These are phyloP conservation scores for Dryas alaskensis DNA, from an alignment of 306 rosid genomes.

Conservation along the genomic window DNA sequence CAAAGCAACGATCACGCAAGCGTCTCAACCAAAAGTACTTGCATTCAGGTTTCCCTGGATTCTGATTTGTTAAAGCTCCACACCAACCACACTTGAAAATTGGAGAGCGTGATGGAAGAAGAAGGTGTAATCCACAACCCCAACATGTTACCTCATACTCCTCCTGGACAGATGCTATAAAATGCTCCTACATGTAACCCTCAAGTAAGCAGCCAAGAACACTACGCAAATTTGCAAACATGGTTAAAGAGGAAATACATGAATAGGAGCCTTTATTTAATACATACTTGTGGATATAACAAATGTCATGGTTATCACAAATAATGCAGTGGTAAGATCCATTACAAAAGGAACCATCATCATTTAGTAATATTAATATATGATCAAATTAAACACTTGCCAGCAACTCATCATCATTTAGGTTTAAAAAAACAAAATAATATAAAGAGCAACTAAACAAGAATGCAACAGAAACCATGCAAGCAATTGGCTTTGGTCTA, in stretches of 20 bases:
- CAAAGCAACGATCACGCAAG: constrained; percentile 71
- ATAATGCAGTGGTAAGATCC: not conserved
- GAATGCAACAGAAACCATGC: not conserved
- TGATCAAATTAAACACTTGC: no score
- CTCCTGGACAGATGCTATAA: constrained; percentile 43
- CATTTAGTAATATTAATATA: no score
- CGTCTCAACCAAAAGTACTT: constrained; percentile 60
- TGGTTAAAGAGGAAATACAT: not conserved
- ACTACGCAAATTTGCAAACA: not conserved
- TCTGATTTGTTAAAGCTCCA: constrained; percentile 81
- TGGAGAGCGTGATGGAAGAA: constrained; percentile 57
- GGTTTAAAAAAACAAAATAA: not conserved
- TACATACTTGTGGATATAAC: not conserved
- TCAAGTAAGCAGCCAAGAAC: constrained; percentile 48
- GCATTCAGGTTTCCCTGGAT: constrained; percentile 43
- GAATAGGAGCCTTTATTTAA: not conserved
- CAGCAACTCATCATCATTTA: no score
- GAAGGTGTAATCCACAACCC: constrained; percentile 88
- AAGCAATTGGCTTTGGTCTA: not conserved
- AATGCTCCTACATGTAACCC: constrained; percentile 69
- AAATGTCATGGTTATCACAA: not conserved
- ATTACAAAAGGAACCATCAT: not conserved
- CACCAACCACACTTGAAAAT: constrained; percentile 97
- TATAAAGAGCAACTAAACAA: not conserved
- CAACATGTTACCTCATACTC: constrained; percentile 72